phyloP scores from a whole-genome alignment of 2,329 filamentous ascomycete genomes.

The Apiospora aurea region DNA sequence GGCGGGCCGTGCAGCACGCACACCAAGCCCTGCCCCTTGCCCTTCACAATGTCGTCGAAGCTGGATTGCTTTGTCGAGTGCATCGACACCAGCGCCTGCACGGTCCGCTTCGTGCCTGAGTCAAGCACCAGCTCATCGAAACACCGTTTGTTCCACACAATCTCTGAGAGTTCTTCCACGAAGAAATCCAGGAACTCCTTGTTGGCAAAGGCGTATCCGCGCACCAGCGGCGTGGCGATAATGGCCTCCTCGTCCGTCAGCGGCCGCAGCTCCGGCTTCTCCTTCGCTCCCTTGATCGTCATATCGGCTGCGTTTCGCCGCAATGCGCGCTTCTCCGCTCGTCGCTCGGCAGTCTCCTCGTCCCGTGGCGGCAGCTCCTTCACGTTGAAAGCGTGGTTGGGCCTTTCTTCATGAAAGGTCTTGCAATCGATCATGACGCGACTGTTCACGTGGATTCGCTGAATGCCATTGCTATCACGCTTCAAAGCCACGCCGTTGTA shows the following conservation, averaged over 20 bases:
- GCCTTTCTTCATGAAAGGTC: conserved; percentile 41
- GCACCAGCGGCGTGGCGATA: conserved; percentile 37
- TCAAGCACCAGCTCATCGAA: conserved; percentile 59
- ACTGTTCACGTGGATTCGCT: conserved; percentile 39
- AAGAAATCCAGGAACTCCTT: conserved; percentile 43
- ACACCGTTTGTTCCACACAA: conserved; percentile 56
- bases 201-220: conserved; percentile 41
- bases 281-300: conserved; percentile 4
- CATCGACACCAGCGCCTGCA: conserved; percentile 49
- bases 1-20: conserved; percentile 53
- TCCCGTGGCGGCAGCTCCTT: conserved; percentile 27
- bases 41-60: conserved; percentile 30
- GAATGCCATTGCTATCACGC: conserved; percentile 29
- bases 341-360: conserved; percentile 29
- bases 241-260: conserved; percentile 39
- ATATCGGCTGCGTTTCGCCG: conserved; percentile 35
- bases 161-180: conserved; percentile 52
- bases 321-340: conserved; percentile 28
- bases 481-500: conserved; percentile 42
- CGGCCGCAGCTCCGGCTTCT: conserved; percentile 30
- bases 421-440: conserved; percentile 47
- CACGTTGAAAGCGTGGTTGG: conserved; percentile 37
- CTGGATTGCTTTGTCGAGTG: neutral
- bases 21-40: conserved; percentile 47
- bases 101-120: conserved; percentile 57